These are phyloP conservation scores for Neoboletus subvelutipes DNA, from an alignment of 768 basidiomycete genomes.

Conservation along the genomic window DNA sequence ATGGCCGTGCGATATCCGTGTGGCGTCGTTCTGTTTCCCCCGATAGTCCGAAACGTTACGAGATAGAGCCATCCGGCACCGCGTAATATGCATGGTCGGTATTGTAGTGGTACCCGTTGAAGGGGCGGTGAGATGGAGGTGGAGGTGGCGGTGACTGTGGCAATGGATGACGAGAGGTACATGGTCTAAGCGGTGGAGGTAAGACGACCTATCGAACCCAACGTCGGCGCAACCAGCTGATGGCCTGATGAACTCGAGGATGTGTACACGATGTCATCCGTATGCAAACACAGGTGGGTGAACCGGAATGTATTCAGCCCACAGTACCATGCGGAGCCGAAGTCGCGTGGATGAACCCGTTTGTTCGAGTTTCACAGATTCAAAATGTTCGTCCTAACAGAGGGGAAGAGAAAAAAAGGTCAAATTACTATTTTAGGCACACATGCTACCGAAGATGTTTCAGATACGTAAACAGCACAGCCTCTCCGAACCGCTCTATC, in stretches of 20 bases:
- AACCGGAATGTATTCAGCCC: not conserved
- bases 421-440: no score
- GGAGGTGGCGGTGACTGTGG: not conserved
- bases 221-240: not conserved
- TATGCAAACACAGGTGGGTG: no score
- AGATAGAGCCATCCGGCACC: constrained; percentile 1
- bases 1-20: not conserved
- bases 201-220: not conserved
- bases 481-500: no score
- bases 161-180: not conserved
- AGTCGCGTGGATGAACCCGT: not conserved
- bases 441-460: no score
- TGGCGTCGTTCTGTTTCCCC: not conserved
- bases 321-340: not conserved
- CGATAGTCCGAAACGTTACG: not conserved
- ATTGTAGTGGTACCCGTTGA: not conserved
- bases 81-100: not conserved
- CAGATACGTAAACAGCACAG: no score
- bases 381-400: no score
- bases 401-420: no score
- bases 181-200: constrained; percentile 1
- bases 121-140: not conserved
- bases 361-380: no score
- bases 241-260: not conserved
- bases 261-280: no score